phyloP scores from a whole-genome alignment of 2,329 filamentous ascomycete species.

The Fusarium brevicatenulatum region DNA sequence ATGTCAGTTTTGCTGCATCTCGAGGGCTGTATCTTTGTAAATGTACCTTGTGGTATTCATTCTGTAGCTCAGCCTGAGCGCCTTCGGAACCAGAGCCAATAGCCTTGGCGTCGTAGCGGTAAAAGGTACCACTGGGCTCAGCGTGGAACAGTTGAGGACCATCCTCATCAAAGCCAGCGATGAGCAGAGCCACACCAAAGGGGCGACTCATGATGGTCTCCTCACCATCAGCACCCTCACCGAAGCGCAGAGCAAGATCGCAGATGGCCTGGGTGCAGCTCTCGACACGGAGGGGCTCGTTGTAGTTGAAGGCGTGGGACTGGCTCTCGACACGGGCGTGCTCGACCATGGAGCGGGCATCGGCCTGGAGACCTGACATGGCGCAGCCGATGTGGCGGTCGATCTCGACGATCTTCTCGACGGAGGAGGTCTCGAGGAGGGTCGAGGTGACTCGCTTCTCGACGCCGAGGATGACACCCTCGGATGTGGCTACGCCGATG shows the following conservation, averaged over 20 bases:
- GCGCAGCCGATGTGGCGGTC: slow-evolving; percentile 98
- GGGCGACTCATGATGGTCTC: slow-evolving; percentile 99
- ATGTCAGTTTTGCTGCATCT: slow-evolving; percentile 2
- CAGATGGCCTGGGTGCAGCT: slow-evolving; percentile 99
- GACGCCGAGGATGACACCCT: slow-evolving; percentile 95
- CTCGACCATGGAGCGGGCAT: slow-evolving; percentile 97
- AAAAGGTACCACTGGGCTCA: slow-evolving; percentile 97
- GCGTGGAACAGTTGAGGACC: slow-evolving; percentile 97
- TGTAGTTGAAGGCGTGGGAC: slow-evolving; percentile 98
- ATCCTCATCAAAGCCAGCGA: slow-evolving; percentile 97
- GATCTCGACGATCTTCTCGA: slow-evolving; percentile 99
- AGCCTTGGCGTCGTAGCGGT: slow-evolving; percentile 98
- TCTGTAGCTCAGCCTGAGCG: slow-evolving; percentile 96
- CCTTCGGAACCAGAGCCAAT: slow-evolving; percentile 98
- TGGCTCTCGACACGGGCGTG: slow-evolving; percentile 98
- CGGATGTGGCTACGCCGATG: slow-evolving; percentile 95
- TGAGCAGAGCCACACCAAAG: slow-evolving; percentile 95
- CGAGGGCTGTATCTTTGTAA: neutral
- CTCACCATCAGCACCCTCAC: slow-evolving; percentile 95
- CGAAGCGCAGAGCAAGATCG: slow-evolving; percentile 94
- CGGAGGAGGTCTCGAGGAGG: slow-evolving; percentile 94
- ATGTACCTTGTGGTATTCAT: slow-evolving; percentile 91
- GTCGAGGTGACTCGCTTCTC: slow-evolving; percentile 99
- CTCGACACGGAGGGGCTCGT: slow-evolving; percentile 93
- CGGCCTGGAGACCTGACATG: slow-evolving; percentile 97